Evolutionary conservation across 2,329 filamentous ascomycete genomes (phyloP), one percentile per base, ranked within the genome.

Genomic region (Neurospora crassa): DNA sequence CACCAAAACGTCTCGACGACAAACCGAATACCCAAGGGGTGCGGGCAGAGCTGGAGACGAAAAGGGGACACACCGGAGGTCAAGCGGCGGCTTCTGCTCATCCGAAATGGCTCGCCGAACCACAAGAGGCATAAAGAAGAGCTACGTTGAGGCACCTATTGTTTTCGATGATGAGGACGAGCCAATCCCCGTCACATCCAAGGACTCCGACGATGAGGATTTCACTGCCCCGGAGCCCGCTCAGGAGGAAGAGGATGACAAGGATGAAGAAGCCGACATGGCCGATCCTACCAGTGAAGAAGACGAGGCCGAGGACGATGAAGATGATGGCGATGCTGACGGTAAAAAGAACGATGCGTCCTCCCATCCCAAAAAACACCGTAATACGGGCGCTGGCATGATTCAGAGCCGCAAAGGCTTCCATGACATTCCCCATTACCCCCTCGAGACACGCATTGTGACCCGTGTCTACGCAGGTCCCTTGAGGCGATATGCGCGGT

Each of bases 391-490:
- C 7, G 75, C 73, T 37, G 76, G 76, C 68, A 77, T 74, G 74
- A 74, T 75, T 41, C 75, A 76, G 47, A 72, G 70, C 69, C 74
- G 75, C 53, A 75, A 74, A 71, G 70, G 69, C 29, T 79, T 78
- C 70, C 80, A 79, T 41, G 79, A 81, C 47, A 79, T 79, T 75
- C 71, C 79, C 74, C 73, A 77, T n/a, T 79, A 79, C 69, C 78
- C 78, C 4, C 70, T 76, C 2, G 77, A 79, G 67, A 74, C 75
- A 3, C 76, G 77, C 53, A 76, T 77, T 59, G 75, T 77, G 43
- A 78, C 79, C 14, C 79, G 80, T 20, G 73, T 79, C 53, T 83
- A 83, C 73, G 78, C 79, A 18, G 82, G 81, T 2, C 80, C 80
- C 2, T 73, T 83, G 16, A 77, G 79, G 34, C 78, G 79, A 16